Evolutionary conservation across 164 flowering plant species (phyloP), one percentile per base, ranked within the genome.

Genomic region (Santalum album): DNA sequence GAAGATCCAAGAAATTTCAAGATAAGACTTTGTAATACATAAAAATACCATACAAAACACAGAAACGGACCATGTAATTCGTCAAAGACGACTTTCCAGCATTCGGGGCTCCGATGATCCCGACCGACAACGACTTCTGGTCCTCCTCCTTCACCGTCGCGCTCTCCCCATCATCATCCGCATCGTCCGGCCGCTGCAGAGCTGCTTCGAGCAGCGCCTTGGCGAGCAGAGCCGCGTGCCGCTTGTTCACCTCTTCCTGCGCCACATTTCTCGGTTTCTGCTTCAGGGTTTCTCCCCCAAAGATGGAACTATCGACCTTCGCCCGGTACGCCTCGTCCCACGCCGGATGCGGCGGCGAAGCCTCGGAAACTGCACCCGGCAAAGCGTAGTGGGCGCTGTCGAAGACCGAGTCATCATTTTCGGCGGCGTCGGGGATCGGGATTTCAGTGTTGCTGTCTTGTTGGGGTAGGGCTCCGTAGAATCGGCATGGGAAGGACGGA

Each of bases 41-140:
- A 32, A 0, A 7, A 32, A 38, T 9, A 15, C 16, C 42, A 38
- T 25, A 34, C 7, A 7, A 12, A 25, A 24, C 11, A 2, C 45
- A 56, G 43, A 2, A 56, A 59, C 81, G 53, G 55, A 89, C 99
- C 94, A 92, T 75, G 69, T 12, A 76, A 71, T 94, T 94, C 16
- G 97, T 94, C 54, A 94, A 61, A 18, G 92, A 74, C 5, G 99
- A 94, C 51, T 94, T 94, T 12, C 99, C 99, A 39, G 99, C 95
- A 75, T 94, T 94, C 0, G 99, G 99, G 14, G 92, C 95, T 0
- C 99, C 99, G 57, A 90, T 74, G 27, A 94, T 90, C 46, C 97
- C 99, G 42, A 94, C 99, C 1, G 88, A 69, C 63, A 94, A 64
- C 1, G 96, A 83, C 73, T 54, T 80, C 78, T 90, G 97, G 62